These are phyloP conservation scores for Fomitopsis serialis DNA, from an alignment of 768 basidiomycete genomes.

Conservation along the genomic window DNA sequence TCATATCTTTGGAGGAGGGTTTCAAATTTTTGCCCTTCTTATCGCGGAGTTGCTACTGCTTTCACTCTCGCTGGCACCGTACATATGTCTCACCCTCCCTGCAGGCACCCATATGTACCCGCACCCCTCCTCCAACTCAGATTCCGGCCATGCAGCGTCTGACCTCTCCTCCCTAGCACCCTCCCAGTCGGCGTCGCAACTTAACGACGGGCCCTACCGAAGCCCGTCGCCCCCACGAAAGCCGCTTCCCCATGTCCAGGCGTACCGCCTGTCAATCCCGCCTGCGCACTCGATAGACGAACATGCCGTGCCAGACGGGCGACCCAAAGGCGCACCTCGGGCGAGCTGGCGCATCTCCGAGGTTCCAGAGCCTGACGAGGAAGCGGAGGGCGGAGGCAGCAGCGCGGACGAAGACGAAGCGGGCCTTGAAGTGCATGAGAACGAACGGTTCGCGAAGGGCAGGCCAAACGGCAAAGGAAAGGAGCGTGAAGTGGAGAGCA, in stretches of 20 bases:
- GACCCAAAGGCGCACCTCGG: not conserved
- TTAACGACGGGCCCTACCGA: constrained; percentile 16
- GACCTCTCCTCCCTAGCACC: constrained; percentile 65
- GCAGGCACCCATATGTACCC: constrained; percentile 8
- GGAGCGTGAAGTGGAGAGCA: not conserved
- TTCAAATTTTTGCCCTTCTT: not conserved
- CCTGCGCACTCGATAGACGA: constrained; percentile 49
- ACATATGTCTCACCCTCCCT: not conserved
- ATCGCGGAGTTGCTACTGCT: constrained; percentile 5
- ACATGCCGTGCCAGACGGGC: constrained; percentile 23
- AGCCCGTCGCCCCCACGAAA: not conserved
- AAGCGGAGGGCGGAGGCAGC: constrained; percentile 27
- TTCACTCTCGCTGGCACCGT: not conserved
- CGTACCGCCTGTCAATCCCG: constrained; percentile 32
- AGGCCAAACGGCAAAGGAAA: constrained; percentile 10
- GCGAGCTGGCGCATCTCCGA: constrained; percentile 23
- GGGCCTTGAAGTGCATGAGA: constrained; percentile 47
- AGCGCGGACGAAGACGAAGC: constrained; percentile 31
- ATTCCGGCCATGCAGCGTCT: constrained; percentile 28
- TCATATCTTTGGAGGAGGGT: not conserved
- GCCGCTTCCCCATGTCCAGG: constrained; percentile 5
- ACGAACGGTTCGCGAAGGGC: constrained; percentile 37
- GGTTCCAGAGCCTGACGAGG: constrained; percentile 16
- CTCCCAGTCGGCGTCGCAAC: constrained; percentile 75
- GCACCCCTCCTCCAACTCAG: constrained; percentile 12